phyloP scores from a whole-genome alignment of 768 basidiomycete genomes.

The Scleroderma bovista region DNA sequence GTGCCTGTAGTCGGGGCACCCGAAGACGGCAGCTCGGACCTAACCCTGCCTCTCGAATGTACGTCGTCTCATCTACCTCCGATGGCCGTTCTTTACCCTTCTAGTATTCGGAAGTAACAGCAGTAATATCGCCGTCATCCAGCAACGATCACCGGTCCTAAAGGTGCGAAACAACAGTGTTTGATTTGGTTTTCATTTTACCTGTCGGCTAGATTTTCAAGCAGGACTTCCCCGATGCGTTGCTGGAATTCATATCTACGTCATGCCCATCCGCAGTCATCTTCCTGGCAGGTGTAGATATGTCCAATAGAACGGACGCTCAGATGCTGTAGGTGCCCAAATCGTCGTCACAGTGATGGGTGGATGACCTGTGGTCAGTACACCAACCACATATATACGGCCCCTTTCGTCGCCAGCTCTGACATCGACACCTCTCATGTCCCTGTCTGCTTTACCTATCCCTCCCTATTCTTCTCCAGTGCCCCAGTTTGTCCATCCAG shows the following conservation, averaged over 20 bases:
- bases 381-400: constrained; percentile 56
- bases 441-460: constrained; percentile 43
- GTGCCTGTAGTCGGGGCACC: constrained; percentile 71
- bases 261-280: constrained; percentile 49
- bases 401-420: constrained; percentile 42
- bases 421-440: constrained; percentile 37
- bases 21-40: constrained; percentile 53
- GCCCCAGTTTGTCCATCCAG: constrained; percentile 27
- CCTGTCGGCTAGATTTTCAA: constrained; percentile 50
- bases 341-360: not conserved
- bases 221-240: constrained; percentile 53
- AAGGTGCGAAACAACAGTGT: constrained; percentile 45
- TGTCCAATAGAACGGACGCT: constrained; percentile 63
- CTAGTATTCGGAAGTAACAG: constrained; percentile 60
- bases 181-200: not conserved
- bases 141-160: constrained; percentile 75
- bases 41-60: constrained; percentile 78
- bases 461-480: constrained; percentile 50
- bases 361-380: constrained; percentile 33
- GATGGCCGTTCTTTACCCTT: constrained; percentile 1
- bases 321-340: constrained; percentile 64
- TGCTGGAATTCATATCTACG: constrained; percentile 52
- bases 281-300: constrained; percentile 72
- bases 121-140: constrained; percentile 53
- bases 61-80: constrained; percentile 22